These are phyloP conservation scores for Paramecium pentaurelia DNA, from an alignment of 73 alveolate species.

Conservation along the genomic window DNA sequence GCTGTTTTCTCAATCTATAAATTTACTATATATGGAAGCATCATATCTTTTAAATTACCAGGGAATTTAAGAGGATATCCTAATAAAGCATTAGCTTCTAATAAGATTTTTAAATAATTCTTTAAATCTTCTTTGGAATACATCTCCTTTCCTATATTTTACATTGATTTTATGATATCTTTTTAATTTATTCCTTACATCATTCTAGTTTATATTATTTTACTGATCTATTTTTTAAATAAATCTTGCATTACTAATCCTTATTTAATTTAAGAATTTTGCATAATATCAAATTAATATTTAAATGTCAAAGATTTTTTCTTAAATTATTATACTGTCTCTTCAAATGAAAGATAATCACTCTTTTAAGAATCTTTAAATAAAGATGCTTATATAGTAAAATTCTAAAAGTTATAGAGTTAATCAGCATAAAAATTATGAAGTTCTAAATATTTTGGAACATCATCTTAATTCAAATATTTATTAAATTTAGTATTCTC, in stretches of 20 bases:
- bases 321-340: background rate
- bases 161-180: background rate
- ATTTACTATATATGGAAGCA: background rate
- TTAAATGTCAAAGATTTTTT: background rate
- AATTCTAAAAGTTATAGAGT: background rate
- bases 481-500: background rate
- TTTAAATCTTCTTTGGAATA: background rate
- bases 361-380: background rate
- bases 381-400: background rate
- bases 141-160: background rate
- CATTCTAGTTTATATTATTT: background rate
- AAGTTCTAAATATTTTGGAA: background rate
- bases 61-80: slow-evolving; percentile 42
- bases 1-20: background rate
- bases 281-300: background rate
- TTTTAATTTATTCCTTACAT: slow-evolving; percentile 28
- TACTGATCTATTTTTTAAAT: background rate
- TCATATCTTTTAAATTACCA: background rate
- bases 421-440: background rate
- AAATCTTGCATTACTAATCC: background rate
- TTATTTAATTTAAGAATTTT: background rate
- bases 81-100: slow-evolving; percentile 9
- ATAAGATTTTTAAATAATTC: background rate
- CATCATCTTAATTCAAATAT: background rate
- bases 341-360: background rate